Conservation (phyloP, 106 monocot species). For the Phalaenopsis aphrodite region DNA sequence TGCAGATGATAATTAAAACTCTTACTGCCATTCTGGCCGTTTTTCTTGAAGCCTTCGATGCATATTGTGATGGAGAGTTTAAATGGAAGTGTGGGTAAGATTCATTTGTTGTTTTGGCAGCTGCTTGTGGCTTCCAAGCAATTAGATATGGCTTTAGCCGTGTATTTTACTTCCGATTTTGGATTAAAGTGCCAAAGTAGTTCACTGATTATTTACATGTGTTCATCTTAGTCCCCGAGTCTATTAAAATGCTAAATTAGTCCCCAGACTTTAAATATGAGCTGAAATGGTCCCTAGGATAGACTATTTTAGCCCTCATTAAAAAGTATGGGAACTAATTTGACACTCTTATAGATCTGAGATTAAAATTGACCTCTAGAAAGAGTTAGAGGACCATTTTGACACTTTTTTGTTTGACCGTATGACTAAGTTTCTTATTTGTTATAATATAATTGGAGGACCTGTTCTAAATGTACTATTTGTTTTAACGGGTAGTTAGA, state of each 20-base stretch:
- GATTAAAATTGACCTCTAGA: too few relatives aligned
- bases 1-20: conserved; percentile 92
- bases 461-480: background rate
- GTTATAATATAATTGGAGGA: background rate
- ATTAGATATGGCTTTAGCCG: background rate
- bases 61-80: conserved; percentile 87
- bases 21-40: conserved; percentile 60
- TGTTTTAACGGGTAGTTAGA: background rate
- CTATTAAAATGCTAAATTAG: too few relatives aligned
- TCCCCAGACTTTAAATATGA: too few relatives aligned
- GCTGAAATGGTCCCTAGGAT: too few relatives aligned
- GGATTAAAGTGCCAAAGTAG: too few relatives aligned
- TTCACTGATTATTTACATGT: too few relatives aligned
- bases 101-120: background rate
- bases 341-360: too few relatives aligned
- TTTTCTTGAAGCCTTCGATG: conserved; percentile 68
- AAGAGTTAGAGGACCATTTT: too few relatives aligned
- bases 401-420: too few relatives aligned
- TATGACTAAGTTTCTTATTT: background rate
- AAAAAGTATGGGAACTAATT: too few relatives aligned
- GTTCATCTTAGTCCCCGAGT: too few relatives aligned
- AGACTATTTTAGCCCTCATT: too few relatives aligned
- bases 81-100: conserved; percentile 76
- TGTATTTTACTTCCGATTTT: background rate
- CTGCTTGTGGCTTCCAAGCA: background rate